A percentile compares a stretch with the other conserved stretches of the same genome.
phyloP scores from a whole-genome alignment of 768 basidiomycete species.

The Boletus tomentosulus region DNA sequence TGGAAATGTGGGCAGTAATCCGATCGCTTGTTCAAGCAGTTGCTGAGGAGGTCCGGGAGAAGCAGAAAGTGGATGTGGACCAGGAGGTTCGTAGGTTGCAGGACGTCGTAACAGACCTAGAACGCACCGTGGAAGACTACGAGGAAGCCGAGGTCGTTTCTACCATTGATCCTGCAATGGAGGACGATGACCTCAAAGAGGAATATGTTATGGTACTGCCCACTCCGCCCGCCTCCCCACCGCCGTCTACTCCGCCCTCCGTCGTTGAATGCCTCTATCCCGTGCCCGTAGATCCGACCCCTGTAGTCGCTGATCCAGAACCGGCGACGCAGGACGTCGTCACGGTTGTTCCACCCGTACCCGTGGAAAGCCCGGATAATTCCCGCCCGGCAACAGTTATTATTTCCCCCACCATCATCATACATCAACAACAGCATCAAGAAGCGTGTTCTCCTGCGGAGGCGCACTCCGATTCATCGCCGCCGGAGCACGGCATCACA shows the following conservation, averaged over 20 bases:
- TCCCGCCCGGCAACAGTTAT: constrained; percentile 14
- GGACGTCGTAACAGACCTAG: constrained; percentile 47
- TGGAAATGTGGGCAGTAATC: constrained; percentile 57
- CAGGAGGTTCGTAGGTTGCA: constrained; percentile 48
- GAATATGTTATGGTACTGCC: constrained; percentile 14
- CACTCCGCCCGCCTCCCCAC: constrained; percentile 20
- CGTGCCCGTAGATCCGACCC: not conserved
- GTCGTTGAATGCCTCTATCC: constrained; percentile 13
- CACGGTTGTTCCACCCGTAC: not conserved
- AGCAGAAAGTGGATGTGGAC: constrained; percentile 37
- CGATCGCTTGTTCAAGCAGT: constrained; percentile 56
- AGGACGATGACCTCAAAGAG: constrained; percentile 11
- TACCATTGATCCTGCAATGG: constrained; percentile 16
- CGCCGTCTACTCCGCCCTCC: constrained; percentile 15
- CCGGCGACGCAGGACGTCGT: constrained; percentile 4
- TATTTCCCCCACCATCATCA: constrained; percentile 25
- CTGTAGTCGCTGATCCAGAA: not conserved
- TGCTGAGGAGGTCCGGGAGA: constrained; percentile 60
- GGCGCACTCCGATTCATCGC: constrained; percentile 9
- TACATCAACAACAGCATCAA: constrained; percentile 21
- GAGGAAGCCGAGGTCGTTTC: constrained; percentile 31
- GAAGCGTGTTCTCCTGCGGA: constrained; percentile 13
- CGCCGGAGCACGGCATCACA: constrained; percentile 1
- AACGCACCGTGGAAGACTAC: constrained; percentile 41
- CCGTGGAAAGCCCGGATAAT: constrained; percentile 1